Evolutionary conservation across 2,329 filamentous ascomycete genomes (phyloP).

Genomic region (Mariannaea sp.): DNA sequence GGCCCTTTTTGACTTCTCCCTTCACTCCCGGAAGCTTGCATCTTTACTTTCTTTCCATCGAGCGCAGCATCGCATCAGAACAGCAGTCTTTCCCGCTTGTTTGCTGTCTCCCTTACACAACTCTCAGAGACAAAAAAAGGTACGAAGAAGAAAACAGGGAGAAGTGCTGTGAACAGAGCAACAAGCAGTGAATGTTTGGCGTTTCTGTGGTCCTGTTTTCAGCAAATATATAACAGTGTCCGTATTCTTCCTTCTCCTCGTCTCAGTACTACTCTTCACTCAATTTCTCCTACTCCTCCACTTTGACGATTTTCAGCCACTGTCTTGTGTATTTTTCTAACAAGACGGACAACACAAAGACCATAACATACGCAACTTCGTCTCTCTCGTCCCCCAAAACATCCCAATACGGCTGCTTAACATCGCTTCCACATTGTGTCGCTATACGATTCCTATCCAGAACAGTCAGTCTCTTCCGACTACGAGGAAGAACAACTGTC

Average conservation of each 20-base stretch:
- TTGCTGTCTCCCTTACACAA: too few species aligned
- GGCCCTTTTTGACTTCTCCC: conserved; percentile 27
- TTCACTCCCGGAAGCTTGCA: not conserved
- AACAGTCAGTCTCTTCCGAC: not conserved
- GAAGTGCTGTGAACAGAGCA: too few species aligned
- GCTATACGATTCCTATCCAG: too few species aligned
- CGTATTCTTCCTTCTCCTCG: too few species aligned
- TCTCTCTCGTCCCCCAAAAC: not conserved
- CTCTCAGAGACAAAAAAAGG: too few species aligned
- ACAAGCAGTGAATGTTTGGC: too few species aligned
- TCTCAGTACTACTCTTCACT: too few species aligned
- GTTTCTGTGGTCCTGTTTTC: too few species aligned
- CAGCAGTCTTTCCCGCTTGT: too few species aligned
- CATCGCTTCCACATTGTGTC: not conserved
- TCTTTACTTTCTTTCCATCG: not conserved
- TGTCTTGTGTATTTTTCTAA: not conserved
- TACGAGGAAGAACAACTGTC: too few species aligned
- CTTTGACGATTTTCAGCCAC: not conserved
- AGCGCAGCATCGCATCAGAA: not conserved
- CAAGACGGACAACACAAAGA: not conserved
- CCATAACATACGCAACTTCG: not conserved
- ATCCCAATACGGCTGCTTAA: not conserved
- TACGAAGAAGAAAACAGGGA: too few species aligned
- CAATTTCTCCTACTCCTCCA: not conserved
- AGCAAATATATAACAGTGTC: too few species aligned